Percentiles rank a stretch among this genome's conserved stretches.
Conservation (phyloP, 176 grass and related monocot genomes). For the Ananas comosus region DNA sequence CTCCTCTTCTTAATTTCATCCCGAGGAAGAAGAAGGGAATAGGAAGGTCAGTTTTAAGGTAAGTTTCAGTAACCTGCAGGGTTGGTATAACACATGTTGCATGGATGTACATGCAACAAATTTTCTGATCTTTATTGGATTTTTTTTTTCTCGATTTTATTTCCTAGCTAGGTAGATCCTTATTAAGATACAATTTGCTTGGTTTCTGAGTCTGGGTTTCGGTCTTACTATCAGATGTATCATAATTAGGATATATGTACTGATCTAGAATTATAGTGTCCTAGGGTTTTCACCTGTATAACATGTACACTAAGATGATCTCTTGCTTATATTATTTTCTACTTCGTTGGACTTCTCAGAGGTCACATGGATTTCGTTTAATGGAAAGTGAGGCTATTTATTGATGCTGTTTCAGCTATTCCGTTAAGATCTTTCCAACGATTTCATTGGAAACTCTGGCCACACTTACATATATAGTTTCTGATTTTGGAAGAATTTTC, state of each 20-base stretch:
- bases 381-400: too few relatives aligned
- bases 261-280: background rate
- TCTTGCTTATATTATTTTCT: too few relatives aligned
- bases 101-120: background rate
- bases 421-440: too few relatives aligned
- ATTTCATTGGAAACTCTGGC: too few relatives aligned
- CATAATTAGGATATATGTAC: too few relatives aligned
- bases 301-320: background rate
- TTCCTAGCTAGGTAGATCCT: too few relatives aligned
- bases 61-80: background rate
- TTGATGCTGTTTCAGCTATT: too few relatives aligned
- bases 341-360: too few relatives aligned
- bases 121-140: background rate
- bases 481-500: too few relatives aligned
- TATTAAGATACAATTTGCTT: background rate
- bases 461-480: too few relatives aligned
- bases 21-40: background rate
- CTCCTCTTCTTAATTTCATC: background rate
- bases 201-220: background rate
- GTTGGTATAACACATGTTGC: background rate
- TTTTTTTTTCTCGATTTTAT: too few relatives aligned
- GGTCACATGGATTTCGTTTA: too few relatives aligned
- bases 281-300: conserved; percentile 2
- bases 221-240: background rate
- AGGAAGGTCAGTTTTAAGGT: background rate